Conservation (phyloP, 2,329 filamentous ascomycete genomes). For the Talaromyces sp. region DNA sequence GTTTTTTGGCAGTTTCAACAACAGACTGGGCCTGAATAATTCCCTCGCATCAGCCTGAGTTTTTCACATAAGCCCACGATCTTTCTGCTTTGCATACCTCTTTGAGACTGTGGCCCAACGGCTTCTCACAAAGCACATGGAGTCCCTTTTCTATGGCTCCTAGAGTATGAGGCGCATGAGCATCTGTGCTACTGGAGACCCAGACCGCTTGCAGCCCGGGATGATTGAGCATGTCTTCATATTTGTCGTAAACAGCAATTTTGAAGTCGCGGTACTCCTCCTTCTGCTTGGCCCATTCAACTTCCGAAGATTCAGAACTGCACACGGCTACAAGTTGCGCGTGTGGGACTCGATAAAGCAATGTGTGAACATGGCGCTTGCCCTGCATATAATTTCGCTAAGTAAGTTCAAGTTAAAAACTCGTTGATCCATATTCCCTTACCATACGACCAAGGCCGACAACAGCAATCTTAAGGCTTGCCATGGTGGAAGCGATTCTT, state of each 20-base stretch:
- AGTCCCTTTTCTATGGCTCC: neutral
- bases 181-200: neutral
- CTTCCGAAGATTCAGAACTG: neutral
- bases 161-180: neutral
- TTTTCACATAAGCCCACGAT: no score
- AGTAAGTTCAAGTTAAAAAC: neutral
- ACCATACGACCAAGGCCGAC: neutral
- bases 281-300: neutral
- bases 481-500: neutral
- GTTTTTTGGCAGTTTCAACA: slow-evolving; percentile 35
- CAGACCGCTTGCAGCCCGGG: neutral
- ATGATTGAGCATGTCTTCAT: neutral
- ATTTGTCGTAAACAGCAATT: neutral
- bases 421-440: neutral
- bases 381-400: neutral
- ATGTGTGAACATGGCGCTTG: neutral
- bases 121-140: neutral
- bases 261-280: neutral
- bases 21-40: no score
- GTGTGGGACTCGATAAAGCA: neutral
- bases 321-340: neutral
- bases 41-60: no score
- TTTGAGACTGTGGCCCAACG: neutral
- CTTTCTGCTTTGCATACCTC: neutral
- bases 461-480: neutral